Conservation (phyloP, 2,329 filamentous ascomycete species). For the Verticillium albo-atrum region DNA sequence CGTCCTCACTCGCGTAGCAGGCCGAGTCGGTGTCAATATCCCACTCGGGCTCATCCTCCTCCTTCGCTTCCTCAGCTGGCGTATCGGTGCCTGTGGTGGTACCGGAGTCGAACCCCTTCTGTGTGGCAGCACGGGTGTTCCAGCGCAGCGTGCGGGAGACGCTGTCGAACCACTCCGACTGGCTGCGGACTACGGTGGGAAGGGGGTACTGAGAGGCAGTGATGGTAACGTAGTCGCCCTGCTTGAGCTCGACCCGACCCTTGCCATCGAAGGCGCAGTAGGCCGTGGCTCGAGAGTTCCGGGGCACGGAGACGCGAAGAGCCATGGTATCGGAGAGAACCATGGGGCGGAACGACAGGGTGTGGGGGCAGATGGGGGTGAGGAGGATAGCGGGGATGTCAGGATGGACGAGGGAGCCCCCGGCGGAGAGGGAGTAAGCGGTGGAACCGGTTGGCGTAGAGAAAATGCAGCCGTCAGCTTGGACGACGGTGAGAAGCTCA, state of each 20-base stretch:
- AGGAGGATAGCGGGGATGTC: conserved; percentile 95
- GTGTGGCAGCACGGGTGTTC: conserved; percentile 89
- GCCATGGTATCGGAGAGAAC: conserved; percentile 93
- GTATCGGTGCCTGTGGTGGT: conserved; percentile 23
- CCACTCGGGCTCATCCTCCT: conserved; percentile 64
- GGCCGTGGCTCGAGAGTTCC: conserved; percentile 81
- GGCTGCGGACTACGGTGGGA: conserved; percentile 86
- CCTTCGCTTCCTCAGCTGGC: conserved; percentile 44
- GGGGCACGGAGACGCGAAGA: conserved; percentile 81
- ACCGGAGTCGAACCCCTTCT: conserved; percentile 76
- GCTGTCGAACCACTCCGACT: conserved; percentile 94
- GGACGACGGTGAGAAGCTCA: conserved; percentile 89
- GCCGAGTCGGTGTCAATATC: conserved; percentile 90
- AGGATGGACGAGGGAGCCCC: conserved; percentile 91
- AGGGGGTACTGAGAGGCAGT: conserved; percentile 96
- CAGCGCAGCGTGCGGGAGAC: conserved; percentile 88
- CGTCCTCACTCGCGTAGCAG: conserved; percentile 69
- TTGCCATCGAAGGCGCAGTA: conserved; percentile 99
- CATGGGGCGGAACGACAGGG: conserved; percentile 95
- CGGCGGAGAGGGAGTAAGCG: conserved; percentile 92
- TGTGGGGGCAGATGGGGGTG: conserved; percentile 96
- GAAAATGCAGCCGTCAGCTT: conserved; percentile 97
- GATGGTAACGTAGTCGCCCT: conserved; percentile 94
- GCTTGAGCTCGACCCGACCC: conserved; percentile 84
- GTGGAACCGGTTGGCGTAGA: conserved; percentile 93